These are phyloP conservation scores for Priceomyces castillae DNA, from an alignment of 805 yeast genomes.

Conservation along the genomic window DNA sequence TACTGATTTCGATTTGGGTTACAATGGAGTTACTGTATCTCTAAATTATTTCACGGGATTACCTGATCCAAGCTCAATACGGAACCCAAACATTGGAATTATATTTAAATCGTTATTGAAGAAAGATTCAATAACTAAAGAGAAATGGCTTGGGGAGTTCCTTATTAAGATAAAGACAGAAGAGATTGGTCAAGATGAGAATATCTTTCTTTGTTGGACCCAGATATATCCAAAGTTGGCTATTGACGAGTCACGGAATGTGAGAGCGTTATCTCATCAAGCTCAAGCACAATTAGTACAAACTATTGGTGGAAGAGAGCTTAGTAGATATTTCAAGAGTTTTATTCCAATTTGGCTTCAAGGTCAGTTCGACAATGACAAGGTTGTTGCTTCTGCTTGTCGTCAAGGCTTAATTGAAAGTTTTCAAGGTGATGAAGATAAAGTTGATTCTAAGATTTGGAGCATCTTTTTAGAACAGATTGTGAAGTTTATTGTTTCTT, in stretches of 20 bases:
- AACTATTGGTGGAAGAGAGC: conserved; percentile 54
- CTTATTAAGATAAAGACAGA: conserved; percentile 30
- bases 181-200: conserved; percentile 40
- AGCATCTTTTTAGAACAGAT: conserved; percentile 54
- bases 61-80: conserved; percentile 50
- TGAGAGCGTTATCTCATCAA: conserved; percentile 61
- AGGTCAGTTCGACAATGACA: conserved; percentile 71
- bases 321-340: conserved; percentile 65
- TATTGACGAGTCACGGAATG: conserved; percentile 63
- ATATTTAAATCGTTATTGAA: conserved; percentile 76
- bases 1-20: conserved; percentile 21
- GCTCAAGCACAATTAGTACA: conserved; percentile 49
- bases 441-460: conserved; percentile 56
- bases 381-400: conserved; percentile 54
- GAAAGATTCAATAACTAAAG: conserved; percentile 81
- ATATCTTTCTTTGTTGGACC: conserved; percentile 63
- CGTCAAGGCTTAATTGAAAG: conserved; percentile 45
- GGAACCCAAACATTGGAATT: conserved; percentile 51
- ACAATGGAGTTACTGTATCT: conserved; percentile 51
- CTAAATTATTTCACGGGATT: conserved; percentile 73
- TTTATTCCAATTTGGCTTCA: conserved; percentile 71
- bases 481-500: conserved; percentile 51
- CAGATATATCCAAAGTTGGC: conserved; percentile 81
- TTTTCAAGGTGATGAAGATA: conserved; percentile 53
- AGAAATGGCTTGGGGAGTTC: conserved; percentile 65